Percentiles rank a stretch among this genome's conserved stretches.
phyloP scores from a whole-genome alignment of 306 rosid species.

The Glycyrrhiza uralensis region DNA sequence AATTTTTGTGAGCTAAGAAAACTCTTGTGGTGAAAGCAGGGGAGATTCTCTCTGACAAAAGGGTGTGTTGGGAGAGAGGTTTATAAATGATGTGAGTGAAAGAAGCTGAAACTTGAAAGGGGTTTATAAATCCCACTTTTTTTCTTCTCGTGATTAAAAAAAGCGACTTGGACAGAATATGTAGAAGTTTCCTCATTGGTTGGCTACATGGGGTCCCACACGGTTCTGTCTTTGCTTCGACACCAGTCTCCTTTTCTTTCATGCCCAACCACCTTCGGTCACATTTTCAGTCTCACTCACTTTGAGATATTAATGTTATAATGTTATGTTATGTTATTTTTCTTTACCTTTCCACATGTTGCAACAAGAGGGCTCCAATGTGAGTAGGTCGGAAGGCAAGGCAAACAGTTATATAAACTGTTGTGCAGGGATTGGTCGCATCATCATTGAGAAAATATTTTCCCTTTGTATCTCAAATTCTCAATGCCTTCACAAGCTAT shows the following conservation, averaged over 20 bases:
- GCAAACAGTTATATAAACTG: constrained; percentile 24
- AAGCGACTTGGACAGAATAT: constrained; percentile 9
- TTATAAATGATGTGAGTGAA: constrained; percentile 54
- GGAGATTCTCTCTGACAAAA: constrained; percentile 8
- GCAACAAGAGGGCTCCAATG: background rate
- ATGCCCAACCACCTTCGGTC: constrained; percentile 13
- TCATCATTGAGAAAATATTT: constrained; percentile 17
- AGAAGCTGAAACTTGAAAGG: constrained; percentile 36
- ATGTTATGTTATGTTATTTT: background rate
- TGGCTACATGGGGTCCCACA: constrained; percentile 57
- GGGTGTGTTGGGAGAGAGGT: constrained; percentile 7
- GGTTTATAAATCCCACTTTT: constrained; percentile 23
- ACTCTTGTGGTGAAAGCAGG: constrained; percentile 20
- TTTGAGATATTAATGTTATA: too few species aligned
- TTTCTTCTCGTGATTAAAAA: background rate
- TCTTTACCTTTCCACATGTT: constrained; percentile 12
- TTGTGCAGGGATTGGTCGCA: constrained; percentile 24
- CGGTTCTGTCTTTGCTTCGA: constrained; percentile 38
- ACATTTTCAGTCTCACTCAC: background rate
- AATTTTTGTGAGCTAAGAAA: background rate
- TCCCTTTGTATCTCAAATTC: background rate
- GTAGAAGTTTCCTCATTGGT: constrained; percentile 43
- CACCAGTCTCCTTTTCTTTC: constrained; percentile 24
- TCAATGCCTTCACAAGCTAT: background rate
- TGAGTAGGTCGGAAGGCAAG: background rate